Evolutionary conservation across 768 basidiomycete species (phyloP).

Genomic region (Boletus bicolor): DNA sequence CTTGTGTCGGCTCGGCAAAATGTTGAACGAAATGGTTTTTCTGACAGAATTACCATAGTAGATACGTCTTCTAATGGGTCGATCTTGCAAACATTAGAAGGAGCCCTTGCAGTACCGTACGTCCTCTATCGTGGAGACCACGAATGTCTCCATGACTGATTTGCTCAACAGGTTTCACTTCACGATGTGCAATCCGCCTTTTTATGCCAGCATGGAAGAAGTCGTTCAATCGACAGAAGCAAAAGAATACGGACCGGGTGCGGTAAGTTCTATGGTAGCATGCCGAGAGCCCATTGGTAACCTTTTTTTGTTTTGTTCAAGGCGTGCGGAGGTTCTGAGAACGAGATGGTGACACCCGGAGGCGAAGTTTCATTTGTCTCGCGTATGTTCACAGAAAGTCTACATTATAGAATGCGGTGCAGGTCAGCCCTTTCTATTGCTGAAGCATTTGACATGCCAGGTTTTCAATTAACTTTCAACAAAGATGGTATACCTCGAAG

Average conservation of each 20-base stretch:
- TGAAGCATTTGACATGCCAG: background rate
- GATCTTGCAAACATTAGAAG: conserved; percentile 40
- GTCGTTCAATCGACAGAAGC: conserved; percentile 51
- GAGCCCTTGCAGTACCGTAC: conserved; percentile 3
- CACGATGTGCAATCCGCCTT: conserved; percentile 96
- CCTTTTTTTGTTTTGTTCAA: conserved; percentile 24
- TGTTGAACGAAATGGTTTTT: conserved; percentile 53
- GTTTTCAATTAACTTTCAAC: background rate
- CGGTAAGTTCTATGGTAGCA: conserved; percentile 45
- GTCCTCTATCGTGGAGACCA: background rate
- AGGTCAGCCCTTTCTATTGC: conserved; percentile 38
- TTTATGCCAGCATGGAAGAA: conserved; percentile 78
- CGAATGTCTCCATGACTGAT: background rate
- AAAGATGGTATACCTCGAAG: conserved; percentile 89
- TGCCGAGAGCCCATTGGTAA: background rate
- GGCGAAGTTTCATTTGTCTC: conserved; percentile 81
- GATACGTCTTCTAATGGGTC: conserved; percentile 34
- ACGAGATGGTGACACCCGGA: conserved; percentile 87
- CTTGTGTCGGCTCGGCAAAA: conserved; percentile 54
- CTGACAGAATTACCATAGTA: conserved; percentile 48
- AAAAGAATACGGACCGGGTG: conserved; percentile 67
- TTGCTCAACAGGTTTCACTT: conserved; percentile 55
- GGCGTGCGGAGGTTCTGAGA: conserved; percentile 83
- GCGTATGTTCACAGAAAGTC: conserved; percentile 75
- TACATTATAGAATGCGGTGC: conserved; percentile 47